Evolutionary conservation across 805 yeast genomes (phyloP), one percentile per base, ranked within the genome.

Genomic region (Candida methanosorbosa): DNA sequence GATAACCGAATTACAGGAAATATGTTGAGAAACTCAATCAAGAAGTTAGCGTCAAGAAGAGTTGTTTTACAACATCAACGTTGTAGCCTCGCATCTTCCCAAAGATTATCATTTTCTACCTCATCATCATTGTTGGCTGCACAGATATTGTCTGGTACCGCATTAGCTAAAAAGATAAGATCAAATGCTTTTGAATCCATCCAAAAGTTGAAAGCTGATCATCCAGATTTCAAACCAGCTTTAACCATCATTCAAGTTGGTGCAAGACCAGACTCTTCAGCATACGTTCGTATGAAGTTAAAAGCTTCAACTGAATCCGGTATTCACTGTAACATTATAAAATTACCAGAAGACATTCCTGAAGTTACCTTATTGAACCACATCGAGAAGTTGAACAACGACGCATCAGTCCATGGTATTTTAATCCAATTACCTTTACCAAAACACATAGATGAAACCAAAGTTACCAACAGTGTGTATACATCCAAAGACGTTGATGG

Each of bases 401-500:
- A 78, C 45, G 51, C 64, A 19, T 50, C 66, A 18, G 79, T 82
- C 32, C 82, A 82, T 47, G 94, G 92, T 29, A 63, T 83, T 33
- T 61, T 83, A 46, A 76, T 83, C 37, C 94, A 83, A 57, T 64
- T 83, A 38, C 94, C 94, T 6, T 57, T 83, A 34, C 94, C 94
- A 24, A 55, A 59, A 12, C 87, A 80, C 49, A 61, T 82, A 38
- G 72, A 80, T 52, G 87, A 81, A 56, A 68, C 78, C 27, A 64
- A 61, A 42, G 65, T 82, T 43, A 81, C 92, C 27, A 72, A 74
- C 49, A 69, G 81, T 26, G 90, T 83, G 17, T 55, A 64, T 22
- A 72, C 75, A 26, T 66, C 66, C 34, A 83, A 83, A 52, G 94
- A 83, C 49, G 90, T 83, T 26, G 94, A 83, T 56, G 94, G 94